These are phyloP conservation scores for Tulasnella sp. DNA, from an alignment of 768 basidiomycete genomes.

Conservation along the genomic window DNA sequence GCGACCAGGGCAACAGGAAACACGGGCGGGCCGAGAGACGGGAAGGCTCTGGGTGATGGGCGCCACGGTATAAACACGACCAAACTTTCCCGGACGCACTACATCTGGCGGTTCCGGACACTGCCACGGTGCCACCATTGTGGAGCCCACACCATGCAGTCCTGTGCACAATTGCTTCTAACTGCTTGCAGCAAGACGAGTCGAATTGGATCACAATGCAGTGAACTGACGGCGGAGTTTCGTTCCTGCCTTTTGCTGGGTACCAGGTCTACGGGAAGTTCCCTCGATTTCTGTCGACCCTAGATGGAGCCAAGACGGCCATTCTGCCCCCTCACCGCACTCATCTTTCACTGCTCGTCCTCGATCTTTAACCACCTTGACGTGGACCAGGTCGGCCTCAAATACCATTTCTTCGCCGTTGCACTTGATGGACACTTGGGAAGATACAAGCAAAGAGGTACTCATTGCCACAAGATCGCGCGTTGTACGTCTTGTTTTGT, in stretches of 20 bases:
- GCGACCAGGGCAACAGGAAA: too few relatives aligned
- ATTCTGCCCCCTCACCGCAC: neutral
- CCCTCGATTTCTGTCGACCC: neutral
- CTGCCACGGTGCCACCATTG: neutral
- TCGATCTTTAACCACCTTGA: neutral
- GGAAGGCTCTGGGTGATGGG: too few relatives aligned
- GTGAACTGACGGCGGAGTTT: neutral
- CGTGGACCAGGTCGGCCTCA: neutral
- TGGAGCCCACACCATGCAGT: neutral
- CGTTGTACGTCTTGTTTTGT: neutral
- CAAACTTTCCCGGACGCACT: neutral
- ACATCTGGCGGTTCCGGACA: neutral
- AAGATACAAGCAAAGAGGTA: neutral
- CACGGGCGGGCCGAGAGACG: too few relatives aligned
- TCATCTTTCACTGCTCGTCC: neutral
- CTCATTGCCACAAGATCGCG: neutral
- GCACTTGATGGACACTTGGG: neutral
- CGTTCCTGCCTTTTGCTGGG: neutral
- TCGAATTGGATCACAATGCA: neutral
- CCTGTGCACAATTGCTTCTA: neutral
- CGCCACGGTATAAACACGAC: neutral
- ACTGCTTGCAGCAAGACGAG: neutral
- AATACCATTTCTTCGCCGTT: neutral
- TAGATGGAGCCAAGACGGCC: neutral
- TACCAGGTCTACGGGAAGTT: constrained; percentile 4